A percentile compares a stretch with the other conserved stretches of the same genome.
Conservation (phyloP, 495 filamentous ascomycete genomes). For the Clohesyomyces aquaticus region DNA sequence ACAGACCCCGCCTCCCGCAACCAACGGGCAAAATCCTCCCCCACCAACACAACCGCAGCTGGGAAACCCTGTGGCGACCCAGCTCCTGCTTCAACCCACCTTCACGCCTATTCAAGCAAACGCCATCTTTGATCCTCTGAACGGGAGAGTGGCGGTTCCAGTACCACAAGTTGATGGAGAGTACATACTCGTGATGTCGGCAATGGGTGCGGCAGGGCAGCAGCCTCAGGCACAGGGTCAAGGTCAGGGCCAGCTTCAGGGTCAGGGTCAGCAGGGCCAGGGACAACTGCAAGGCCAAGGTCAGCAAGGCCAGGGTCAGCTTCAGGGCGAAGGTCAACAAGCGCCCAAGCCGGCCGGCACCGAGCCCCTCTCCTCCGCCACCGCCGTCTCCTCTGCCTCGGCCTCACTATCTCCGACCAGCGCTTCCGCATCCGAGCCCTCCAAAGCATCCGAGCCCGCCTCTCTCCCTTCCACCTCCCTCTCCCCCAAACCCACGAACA, state of each 20-base stretch:
- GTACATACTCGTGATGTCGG: slow-evolving; percentile 39
- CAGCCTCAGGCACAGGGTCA: slow-evolving; percentile 14
- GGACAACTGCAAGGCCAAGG: neutral
- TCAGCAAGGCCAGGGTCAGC: neutral
- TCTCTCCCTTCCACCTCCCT: no score
- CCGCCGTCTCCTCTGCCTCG: no score
- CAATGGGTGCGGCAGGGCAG: slow-evolving; percentile 15
- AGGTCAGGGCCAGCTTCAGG: slow-evolving; percentile 1
- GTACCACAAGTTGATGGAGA: slow-evolving; percentile 40
- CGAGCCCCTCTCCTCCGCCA: no score
- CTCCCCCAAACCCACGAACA: neutral
- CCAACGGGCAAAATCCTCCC: neutral
- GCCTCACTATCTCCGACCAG: no score
- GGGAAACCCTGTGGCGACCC: slow-evolving; percentile 35
- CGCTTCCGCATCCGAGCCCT: no score
- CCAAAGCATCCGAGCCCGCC: slow-evolving; percentile 3
- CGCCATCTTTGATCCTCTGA: slow-evolving; percentile 33
- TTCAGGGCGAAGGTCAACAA: neutral
- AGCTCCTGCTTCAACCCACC: slow-evolving; percentile 41
- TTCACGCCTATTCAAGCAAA: slow-evolving; percentile 40
- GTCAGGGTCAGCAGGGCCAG: neutral
- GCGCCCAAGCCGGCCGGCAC: neutral
- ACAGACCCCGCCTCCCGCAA: no score
- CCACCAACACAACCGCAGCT: neutral
- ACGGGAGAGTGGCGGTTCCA: slow-evolving; percentile 37